phyloP scores from a whole-genome alignment of 2,329 filamentous ascomycete species.

The Fusarium metavorans region DNA sequence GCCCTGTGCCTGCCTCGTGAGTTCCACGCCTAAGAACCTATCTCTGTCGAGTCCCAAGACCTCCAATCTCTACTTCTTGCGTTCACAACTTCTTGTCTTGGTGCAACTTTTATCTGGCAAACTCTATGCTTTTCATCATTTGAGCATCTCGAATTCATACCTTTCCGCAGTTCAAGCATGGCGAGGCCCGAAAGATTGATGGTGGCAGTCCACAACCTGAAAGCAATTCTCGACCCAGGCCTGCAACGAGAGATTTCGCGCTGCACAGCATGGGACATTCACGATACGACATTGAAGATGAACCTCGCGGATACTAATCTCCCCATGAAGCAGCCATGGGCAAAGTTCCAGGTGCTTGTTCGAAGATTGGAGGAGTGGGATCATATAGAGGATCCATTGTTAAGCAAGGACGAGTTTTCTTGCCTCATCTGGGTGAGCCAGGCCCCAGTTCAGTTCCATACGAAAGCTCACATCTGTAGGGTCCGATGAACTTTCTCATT shows the following conservation, averaged over 20 bases:
- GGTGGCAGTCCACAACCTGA: neutral
- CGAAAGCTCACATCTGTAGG: neutral
- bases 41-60: neutral
- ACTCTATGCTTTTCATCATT: neutral
- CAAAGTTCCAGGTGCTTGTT: neutral
- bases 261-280: neutral
- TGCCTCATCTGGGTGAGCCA: slow-evolving; percentile 19
- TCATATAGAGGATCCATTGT: slow-evolving; percentile 8
- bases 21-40: neutral
- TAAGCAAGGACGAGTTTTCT: slow-evolving; percentile 5
- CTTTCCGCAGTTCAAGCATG: neutral
- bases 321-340: neutral
- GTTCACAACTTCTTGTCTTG: neutral
- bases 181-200: neutral
- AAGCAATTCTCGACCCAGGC: neutral
- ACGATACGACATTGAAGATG: neutral
- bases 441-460: too few relatives aligned
- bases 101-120: neutral
- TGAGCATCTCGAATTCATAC: neutral
- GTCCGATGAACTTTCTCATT: slow-evolving; percentile 22
- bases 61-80: neutral
- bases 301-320: neutral
- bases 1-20: neutral
- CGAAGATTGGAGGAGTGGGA: slow-evolving; percentile 14
- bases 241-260: neutral